Base-by-base conservation (phyloP, 306 rosid species). In the Prunus davidiana region DNA sequence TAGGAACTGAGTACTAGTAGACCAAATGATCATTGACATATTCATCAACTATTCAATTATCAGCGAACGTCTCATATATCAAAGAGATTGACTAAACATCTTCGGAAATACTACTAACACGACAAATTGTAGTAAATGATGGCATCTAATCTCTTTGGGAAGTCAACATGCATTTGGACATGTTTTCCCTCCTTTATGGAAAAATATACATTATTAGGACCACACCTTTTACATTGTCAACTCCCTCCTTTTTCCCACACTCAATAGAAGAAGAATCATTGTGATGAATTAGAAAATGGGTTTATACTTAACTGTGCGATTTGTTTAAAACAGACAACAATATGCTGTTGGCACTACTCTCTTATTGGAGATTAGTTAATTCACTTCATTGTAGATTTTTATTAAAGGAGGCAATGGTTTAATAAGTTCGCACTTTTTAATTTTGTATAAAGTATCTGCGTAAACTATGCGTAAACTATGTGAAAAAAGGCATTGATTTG, bases 271-370 rank as follows among this genome's bases (percentile, higher is more conserved):
- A 75, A 84, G 86, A 88, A 87, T 83, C 88, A 50, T 78, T 75
- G 77, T 80, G 28, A 47, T 80, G 28, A 52, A 77, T 62, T 82
- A 63, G 65, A 86, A 67, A 83, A 77, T 67, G 69, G 74, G 69
- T 54, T 25, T 64, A 68, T 87, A 82, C 83, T 83, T 81, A 45
- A 82, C 25, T 79, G 86, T 83, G 87, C 83, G 67, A 12, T 80
- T 82, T 72, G 81, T 94, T 82, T 81, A 64, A 76, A 83, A 52
- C 51, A 81, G 88, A 89, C 90, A 84, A 85, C 41, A 73, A 91
- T 80, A 90, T 91, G 97, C 93, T 89, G 90, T 50, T 90, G 91
- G 89, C 96, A 90, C 97, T 90, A 83, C 45, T 78, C 69, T 84
- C 3, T 68, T 74, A 79, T 78, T 89, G 91, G 72, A 73, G 71